A percentile compares a stretch with the other conserved stretches of the same genome.
phyloP scores from a whole-genome alignment of 495 filamentous ascomycete species.

The Penicillium macrosclerotiorum region DNA sequence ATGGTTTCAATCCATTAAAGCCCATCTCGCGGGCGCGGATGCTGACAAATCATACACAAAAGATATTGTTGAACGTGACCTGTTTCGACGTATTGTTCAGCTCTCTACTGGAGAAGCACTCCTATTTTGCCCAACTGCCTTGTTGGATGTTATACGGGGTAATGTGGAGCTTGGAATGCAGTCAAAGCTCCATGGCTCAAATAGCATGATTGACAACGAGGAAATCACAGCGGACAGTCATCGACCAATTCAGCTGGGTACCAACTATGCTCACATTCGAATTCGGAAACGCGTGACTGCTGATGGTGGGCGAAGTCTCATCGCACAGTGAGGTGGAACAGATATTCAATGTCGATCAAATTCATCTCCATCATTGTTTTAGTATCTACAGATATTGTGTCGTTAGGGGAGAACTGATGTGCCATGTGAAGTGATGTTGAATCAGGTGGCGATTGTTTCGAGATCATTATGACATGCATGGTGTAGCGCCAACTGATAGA shows the following conservation, averaged over 20 bases:
- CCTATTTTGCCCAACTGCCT: conserved; percentile 54
- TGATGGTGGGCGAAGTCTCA: conserved; percentile 22
- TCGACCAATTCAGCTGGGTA: conserved; percentile 8
- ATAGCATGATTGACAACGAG: background rate
- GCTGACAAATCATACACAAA: conserved; percentile 15
- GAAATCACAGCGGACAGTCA: background rate
- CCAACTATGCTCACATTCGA: conserved; percentile 14
- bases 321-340: conserved; percentile 7
- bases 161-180: background rate
- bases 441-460: too few species aligned
- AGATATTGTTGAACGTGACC: conserved; percentile 22
- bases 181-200: background rate
- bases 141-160: conserved; percentile 8
- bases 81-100: conserved; percentile 55
- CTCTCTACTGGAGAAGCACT: conserved; percentile 63
- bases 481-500: too few species aligned
- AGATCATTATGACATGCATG: too few species aligned
- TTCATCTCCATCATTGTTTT: too few species aligned
- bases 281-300: conserved; percentile 20
- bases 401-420: too few species aligned
- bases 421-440: too few species aligned
- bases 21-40: conserved; percentile 58
- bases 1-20: conserved; percentile 59
- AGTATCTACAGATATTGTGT: too few species aligned
- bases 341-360: too few species aligned